phyloP scores from a whole-genome alignment of 1,284 basidiomycete genomes.

The Fomitopsis betulina region DNA sequence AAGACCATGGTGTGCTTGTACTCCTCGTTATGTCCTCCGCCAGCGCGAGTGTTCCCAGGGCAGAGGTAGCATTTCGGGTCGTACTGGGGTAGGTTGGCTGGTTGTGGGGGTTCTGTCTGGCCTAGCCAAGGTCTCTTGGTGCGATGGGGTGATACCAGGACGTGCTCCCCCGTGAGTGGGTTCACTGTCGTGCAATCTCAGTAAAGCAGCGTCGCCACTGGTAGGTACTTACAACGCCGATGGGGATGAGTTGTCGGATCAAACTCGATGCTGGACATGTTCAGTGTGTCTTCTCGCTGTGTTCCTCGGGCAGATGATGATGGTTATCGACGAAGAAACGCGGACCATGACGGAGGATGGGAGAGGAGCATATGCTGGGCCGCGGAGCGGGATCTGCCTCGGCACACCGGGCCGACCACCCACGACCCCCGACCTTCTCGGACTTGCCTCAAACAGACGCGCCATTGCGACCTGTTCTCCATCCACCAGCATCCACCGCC shows the following conservation, averaged over 20 bases:
- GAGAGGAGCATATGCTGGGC: background rate
- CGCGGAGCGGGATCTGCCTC: background rate
- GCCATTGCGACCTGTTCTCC: background rate
- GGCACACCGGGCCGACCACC: background rate
- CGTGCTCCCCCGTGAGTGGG: slow-evolving; percentile 72
- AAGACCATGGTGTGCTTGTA: slow-evolving; percentile 76
- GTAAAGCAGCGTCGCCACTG: too few relatives aligned
- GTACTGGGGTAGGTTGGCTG: slow-evolving; percentile 55
- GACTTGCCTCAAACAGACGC: background rate
- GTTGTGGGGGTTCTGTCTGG: slow-evolving; percentile 69
- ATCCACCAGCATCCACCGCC: background rate
- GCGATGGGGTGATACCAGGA: slow-evolving; percentile 84
- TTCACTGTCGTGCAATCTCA: slow-evolving; percentile 45
- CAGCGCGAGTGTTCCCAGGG: slow-evolving; percentile 82
- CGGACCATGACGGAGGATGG: background rate
- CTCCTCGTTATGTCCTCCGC: slow-evolving; percentile 65
- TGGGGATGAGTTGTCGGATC: slow-evolving; percentile 68
- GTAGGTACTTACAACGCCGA: slow-evolving; percentile 56
- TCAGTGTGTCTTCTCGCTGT: background rate
- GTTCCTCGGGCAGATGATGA: background rate
- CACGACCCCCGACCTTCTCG: background rate
- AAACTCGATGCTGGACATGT: slow-evolving; percentile 45
- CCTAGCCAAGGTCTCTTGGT: slow-evolving; percentile 83
- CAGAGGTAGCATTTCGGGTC: slow-evolving; percentile 89
- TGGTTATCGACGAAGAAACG: background rate